phyloP scores from a whole-genome alignment of 768 basidiomycete genomes.

The Lanmaoa rubissima region DNA sequence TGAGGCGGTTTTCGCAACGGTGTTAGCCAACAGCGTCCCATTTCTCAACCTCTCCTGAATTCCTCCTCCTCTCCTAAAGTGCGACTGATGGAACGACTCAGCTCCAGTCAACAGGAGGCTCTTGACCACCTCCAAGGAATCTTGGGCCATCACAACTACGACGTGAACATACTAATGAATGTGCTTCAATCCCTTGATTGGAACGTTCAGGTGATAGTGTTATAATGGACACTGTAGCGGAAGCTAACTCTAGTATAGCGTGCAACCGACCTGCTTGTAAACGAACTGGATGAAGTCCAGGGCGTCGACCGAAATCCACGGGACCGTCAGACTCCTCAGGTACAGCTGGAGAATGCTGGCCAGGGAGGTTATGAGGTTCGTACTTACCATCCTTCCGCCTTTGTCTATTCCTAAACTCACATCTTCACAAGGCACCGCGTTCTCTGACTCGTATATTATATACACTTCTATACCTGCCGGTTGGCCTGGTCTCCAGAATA shows the following conservation, averaged over 20 bases:
- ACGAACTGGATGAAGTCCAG: background rate
- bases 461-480: conserved; percentile 54
- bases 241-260: background rate
- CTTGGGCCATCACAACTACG: background rate
- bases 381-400: background rate
- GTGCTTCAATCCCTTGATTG: background rate
- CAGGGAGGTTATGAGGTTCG: conserved; percentile 10
- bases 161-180: background rate
- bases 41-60: background rate
- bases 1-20: no score
- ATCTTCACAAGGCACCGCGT: background rate
- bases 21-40: no score
- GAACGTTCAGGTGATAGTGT: background rate
- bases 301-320: background rate
- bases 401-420: background rate
- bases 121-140: background rate
- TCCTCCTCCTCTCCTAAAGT: background rate
- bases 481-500: conserved; percentile 45
- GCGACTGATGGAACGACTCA: background rate
- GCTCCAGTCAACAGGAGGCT: background rate
- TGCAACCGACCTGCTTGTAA: background rate
- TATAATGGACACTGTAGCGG: background rate
- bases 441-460: conserved; percentile 12
- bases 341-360: background rate
- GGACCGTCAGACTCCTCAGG: background rate